Conservation (phyloP, 371 early-diverging fungal species). For the Umbelopsis sp. region DNA sequence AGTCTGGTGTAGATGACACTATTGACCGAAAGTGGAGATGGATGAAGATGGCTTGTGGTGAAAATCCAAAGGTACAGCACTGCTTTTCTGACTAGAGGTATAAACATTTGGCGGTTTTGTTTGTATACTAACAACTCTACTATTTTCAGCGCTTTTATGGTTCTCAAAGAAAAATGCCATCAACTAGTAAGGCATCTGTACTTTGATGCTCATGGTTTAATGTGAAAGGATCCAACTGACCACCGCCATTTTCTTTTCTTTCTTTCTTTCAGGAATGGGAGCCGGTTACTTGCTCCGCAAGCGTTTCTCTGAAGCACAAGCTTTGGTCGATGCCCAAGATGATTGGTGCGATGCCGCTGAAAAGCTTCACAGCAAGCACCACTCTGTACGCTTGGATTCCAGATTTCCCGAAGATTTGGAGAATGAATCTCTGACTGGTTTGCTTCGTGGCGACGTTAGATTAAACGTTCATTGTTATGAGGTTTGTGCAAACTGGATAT, state of each 20-base stretch:
- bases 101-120: too few relatives aligned
- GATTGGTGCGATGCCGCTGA: slow-evolving; percentile 78
- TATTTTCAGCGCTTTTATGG: slow-evolving; percentile 31
- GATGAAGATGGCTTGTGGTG: slow-evolving; percentile 85
- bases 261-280: slow-evolving; percentile 62
- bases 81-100: too few relatives aligned
- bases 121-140: background rate
- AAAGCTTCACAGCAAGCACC: background rate
- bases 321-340: slow-evolving; percentile 61
- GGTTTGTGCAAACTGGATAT: slow-evolving; percentile 16
- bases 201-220: background rate
- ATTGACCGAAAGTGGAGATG: slow-evolving; percentile 57
- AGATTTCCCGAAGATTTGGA: slow-evolving; percentile 69
- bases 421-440: slow-evolving; percentile 64
- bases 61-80: slow-evolving; percentile 66
- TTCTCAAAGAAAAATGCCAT: slow-evolving; percentile 34
- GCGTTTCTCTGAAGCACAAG: slow-evolving; percentile 60
- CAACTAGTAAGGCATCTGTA: slow-evolving; percentile 30
- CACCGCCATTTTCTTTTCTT: background rate
- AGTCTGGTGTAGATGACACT: slow-evolving; percentile 45
- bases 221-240: background rate
- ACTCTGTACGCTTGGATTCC: slow-evolving; percentile 31
- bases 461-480: slow-evolving; percentile 81
- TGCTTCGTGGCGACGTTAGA: slow-evolving; percentile 73
- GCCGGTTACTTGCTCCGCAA: slow-evolving; percentile 73